Evolutionary conservation across 1,139 yeast genomes (phyloP), one percentile per base, ranked within the genome.

Genomic region (Yamadazyma spencermartinsiae): DNA sequence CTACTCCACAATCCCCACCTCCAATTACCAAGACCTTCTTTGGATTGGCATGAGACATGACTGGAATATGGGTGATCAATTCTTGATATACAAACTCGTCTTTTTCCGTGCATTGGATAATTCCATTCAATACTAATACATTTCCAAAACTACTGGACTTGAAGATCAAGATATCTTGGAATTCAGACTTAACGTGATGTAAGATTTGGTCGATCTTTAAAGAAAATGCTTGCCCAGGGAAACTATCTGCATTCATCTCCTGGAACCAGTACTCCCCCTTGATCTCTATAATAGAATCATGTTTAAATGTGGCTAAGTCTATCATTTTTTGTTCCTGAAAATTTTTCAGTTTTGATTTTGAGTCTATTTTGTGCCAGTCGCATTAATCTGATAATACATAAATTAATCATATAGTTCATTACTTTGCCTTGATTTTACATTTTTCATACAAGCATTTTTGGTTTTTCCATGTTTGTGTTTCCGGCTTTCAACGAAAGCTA

Each of bases 1-100:
- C 71, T 14, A 88, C 96, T 44, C 96, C 96, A 50, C 96, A 95
- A 62, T 87, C 96, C 30, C 96, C 96, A 21, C 96, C 96, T 25
- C 96, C 96, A 51, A 87, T 86, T 34, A 87, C 95, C 43, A 87
- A 74, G 14, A 87, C 95, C 42, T 74, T 76, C 56, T 76, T 76
- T 13, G 96, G 96, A 39, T 68, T 59, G 26, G 82, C 79, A 60
- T 87, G 96, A 15, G 85, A 68, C 78, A 82, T 79, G 46, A 87
- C 56, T 10, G 96, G 90, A 39, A 86, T 65, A 56, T 87, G 94
- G 13, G 94, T 72, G 54, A 87, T 87, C 78, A 87, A 81, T 63
- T 87, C 96, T 62, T 87, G 96, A 67, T 87, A 85, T 25, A 95
- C 86, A 63, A 83, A 86, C 63, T 87, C 96, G 55, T 87, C 96